Percentiles rank a stretch among this genome's conserved stretches.
phyloP scores from a whole-genome alignment of 805 yeast genomes.

The Candida boleticola region DNA sequence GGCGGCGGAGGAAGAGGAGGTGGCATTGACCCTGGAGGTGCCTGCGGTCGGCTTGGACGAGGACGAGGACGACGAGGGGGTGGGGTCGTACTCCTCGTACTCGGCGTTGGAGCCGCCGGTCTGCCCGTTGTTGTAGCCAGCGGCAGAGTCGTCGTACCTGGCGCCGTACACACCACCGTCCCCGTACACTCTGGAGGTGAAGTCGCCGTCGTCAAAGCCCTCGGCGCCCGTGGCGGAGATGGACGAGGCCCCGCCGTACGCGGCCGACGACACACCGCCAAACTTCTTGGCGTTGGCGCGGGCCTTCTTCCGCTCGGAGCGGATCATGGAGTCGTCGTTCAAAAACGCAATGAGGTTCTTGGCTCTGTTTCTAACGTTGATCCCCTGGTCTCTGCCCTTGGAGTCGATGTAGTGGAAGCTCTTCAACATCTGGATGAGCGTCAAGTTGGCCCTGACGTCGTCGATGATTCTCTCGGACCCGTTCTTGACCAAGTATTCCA shows the following conservation, averaged over 20 bases:
- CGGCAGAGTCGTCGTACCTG: constrained; percentile 58
- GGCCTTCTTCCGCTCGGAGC: constrained; percentile 89
- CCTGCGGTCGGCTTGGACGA: constrained; percentile 35
- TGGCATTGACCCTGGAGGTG: constrained; percentile 33
- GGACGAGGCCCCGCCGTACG: constrained; percentile 50
- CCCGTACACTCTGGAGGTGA: constrained; percentile 56
- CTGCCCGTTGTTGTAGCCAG: constrained; percentile 35
- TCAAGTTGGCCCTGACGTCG: constrained; percentile 82
- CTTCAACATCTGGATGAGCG: constrained; percentile 81
- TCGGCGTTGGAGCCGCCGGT: constrained; percentile 32
- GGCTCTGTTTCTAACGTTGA: constrained; percentile 89
- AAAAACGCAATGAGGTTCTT: constrained; percentile 69
- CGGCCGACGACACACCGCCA: constrained; percentile 64
- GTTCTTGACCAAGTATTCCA: constrained; percentile 86
- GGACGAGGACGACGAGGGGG: constrained; percentile 15
- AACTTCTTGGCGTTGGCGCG: constrained; percentile 80
- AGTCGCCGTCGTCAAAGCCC: constrained; percentile 50
- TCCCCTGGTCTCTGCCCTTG: constrained; percentile 94
- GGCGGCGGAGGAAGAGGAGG: constrained; percentile 21
- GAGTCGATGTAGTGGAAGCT: constrained; percentile 92
- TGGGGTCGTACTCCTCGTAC: constrained; percentile 67
- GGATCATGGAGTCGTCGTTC: constrained; percentile 70
- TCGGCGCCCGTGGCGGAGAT: constrained; percentile 29
- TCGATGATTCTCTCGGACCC: constrained; percentile 96
- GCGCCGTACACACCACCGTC: constrained; percentile 72